These are phyloP conservation scores for Stephanodiscus minutulus DNA, from an alignment of 108 stramenopile genomes.

Conservation along the genomic window DNA sequence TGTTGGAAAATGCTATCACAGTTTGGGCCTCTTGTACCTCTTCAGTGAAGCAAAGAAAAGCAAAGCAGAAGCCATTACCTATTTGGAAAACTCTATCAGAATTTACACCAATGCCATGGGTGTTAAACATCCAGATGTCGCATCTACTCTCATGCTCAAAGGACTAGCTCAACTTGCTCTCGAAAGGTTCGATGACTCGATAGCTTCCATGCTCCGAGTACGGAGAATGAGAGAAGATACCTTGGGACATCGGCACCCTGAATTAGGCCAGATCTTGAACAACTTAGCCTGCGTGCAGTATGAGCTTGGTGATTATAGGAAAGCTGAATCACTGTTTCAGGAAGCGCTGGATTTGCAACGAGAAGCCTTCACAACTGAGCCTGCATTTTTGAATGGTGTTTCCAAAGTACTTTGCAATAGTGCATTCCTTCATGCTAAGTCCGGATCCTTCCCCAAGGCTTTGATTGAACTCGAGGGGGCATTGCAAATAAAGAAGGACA, in stretches of 20 bases:
- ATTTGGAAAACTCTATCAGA: conserved; percentile 32
- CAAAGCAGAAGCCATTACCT: conserved; percentile 25
- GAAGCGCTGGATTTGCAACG: conserved; percentile 41
- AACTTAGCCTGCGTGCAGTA: conserved; percentile 43
- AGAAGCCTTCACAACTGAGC: conserved; percentile 31
- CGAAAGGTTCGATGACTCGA: conserved; percentile 43
- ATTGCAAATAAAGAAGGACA: conserved; percentile 43
- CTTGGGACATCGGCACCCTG: conserved; percentile 24
- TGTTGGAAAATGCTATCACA: conserved; percentile 40
- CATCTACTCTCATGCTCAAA: conserved; percentile 41
- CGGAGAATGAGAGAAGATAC: conserved; percentile 21
- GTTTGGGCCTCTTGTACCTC: conserved; percentile 35
- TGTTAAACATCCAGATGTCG: conserved; percentile 31
- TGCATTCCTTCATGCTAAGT: conserved; percentile 47
- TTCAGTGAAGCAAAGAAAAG: conserved; percentile 26
- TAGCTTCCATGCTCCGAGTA: conserved; percentile 41
- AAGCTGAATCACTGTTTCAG: conserved; percentile 40
- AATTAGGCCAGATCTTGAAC: conserved; percentile 39
- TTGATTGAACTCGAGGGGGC: conserved; percentile 50
- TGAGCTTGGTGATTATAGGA: conserved; percentile 29
- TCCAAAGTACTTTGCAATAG: conserved; percentile 37
- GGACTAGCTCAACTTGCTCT: conserved; percentile 39
- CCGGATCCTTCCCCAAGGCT: conserved; percentile 39
- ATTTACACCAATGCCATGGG: conserved; percentile 37
- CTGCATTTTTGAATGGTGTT: conserved; percentile 33